Percentiles rank a stretch among this genome's conserved stretches.
Conservation (phyloP, 306 rosid genomes). For the Castanea sativa region DNA sequence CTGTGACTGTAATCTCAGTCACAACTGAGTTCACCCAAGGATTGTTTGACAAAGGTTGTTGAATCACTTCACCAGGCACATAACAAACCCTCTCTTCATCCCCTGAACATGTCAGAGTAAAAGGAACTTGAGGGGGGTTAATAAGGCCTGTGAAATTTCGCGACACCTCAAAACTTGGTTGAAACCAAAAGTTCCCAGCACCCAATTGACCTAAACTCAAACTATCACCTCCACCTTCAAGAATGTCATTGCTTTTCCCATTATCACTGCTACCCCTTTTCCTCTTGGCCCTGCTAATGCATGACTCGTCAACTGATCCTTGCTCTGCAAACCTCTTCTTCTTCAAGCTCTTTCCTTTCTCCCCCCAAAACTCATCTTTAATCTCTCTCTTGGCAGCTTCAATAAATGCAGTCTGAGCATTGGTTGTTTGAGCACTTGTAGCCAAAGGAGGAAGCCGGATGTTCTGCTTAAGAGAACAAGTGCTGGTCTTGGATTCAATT, state of each 20-base stretch:
- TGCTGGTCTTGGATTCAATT: slow-evolving; percentile 41
- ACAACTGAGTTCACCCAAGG: slow-evolving; percentile 72
- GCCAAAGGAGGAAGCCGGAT: slow-evolving; percentile 84
- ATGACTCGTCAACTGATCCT: slow-evolving; percentile 43
- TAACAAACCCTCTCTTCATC: slow-evolving; percentile 64
- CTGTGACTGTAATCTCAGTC: slow-evolving; percentile 67
- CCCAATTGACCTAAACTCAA: slow-evolving; percentile 56
- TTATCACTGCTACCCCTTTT: slow-evolving; percentile 46
- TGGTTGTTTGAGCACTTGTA: slow-evolving; percentile 25
- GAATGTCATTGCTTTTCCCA: slow-evolving; percentile 29
- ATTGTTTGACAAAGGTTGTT: slow-evolving; percentile 47
- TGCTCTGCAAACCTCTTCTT: slow-evolving; percentile 81
- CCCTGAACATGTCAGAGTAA: slow-evolving; percentile 53
- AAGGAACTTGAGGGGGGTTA: slow-evolving; percentile 45
- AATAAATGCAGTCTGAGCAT: slow-evolving; percentile 12
- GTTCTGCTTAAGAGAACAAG: slow-evolving; percentile 73
- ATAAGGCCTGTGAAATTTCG: slow-evolving; percentile 15
- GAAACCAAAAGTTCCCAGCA: slow-evolving; percentile 62
- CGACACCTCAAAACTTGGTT: slow-evolving; percentile 28
- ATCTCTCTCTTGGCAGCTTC: slow-evolving; percentile 38
- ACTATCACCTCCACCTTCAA: slow-evolving; percentile 26
- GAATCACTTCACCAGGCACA: slow-evolving; percentile 66
- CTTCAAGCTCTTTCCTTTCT: slow-evolving; percentile 64
- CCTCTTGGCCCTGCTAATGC: slow-evolving; percentile 65
- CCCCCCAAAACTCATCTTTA: slow-evolving; percentile 69